Base-by-base conservation (phyloP, 2,329 filamentous ascomycete genomes). In the Epichloe bromicola region DNA sequence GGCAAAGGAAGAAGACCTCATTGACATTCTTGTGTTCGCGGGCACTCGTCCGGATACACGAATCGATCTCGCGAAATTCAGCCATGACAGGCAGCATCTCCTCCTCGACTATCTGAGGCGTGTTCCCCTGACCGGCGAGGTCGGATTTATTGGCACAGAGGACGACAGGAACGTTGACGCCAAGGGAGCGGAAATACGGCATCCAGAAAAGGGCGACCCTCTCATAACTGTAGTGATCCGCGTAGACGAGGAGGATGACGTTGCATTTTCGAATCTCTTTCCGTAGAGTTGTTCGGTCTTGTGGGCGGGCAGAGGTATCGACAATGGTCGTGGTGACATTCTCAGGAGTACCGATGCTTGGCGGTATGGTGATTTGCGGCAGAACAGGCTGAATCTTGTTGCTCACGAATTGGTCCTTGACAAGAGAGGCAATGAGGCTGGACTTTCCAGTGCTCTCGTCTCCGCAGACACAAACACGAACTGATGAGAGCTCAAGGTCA, bases 191-290 rank as follows among this genome's bases (percentile, higher is more conserved):
- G 64, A 98, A 97, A 68, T 96, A 94, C 11, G 93, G 93, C 79
- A 98, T 86, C 93, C 93, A 98, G 68, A 97, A 98, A 44, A 98
- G 75, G 3, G 91, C 93, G 3, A 98, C 90, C 38, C 93, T 78
- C 66, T 98, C 93, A 71, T 97, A 98, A 75, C 90, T 97, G 73
- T 98, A 98, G 70, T 97, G 91, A 66, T 98, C 93, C 58, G 90
- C 90, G 68, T 98, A 98, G 50, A 98, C 90, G 42, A 98, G 80
- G 17, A 97, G 76, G 57, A 98, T 97, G 58, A 96, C 91, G 65
- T 96, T 98, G 62, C 86, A 93, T 67, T 96, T 96, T 57, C 93
- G 83, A 55, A 98, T 90, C 70, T 97, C 93, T 65, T 93, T 93
- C 55, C 90, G 85, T 53, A 98, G 75, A 17, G 84, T 90, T 53